Conservation (phyloP, 371 early-diverging fungal genomes). For the Mucor plumbeus region DNA sequence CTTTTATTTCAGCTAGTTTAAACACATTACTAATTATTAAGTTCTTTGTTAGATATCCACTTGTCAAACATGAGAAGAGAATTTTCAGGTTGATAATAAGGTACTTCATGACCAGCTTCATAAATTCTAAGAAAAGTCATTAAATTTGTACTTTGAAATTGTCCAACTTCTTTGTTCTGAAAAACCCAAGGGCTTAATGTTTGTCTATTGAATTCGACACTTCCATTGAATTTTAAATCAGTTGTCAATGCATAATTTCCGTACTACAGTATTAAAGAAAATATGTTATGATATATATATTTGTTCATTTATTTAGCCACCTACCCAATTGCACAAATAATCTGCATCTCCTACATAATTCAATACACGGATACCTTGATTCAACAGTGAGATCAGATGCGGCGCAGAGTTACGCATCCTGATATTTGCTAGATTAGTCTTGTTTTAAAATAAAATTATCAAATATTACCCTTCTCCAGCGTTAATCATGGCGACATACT, state of each 20-base stretch:
- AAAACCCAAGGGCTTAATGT: constrained; percentile 40
- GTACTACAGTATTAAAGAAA: constrained; percentile 4
- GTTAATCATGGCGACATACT: constrained; percentile 15
- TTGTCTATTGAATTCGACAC: constrained; percentile 54
- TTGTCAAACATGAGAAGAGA: constrained; percentile 65
- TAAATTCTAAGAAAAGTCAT: constrained; percentile 87
- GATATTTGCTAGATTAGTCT: background rate
- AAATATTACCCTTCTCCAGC: constrained; percentile 16
- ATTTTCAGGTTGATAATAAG: constrained; percentile 61
- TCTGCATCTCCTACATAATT: constrained; percentile 92
- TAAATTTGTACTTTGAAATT: constrained; percentile 46
- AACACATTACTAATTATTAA: background rate
- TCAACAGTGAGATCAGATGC: constrained; percentile 59
- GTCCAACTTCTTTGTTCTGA: constrained; percentile 67
- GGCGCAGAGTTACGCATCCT: constrained; percentile 15
- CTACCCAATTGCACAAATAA: constrained; percentile 90
- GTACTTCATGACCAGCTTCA: constrained; percentile 92
- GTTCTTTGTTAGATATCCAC: constrained; percentile 43
- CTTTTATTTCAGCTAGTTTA: background rate
- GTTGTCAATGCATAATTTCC: constrained; percentile 90
- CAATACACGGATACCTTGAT: constrained; percentile 74
- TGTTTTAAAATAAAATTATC: background rate
- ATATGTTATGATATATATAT: background rate
- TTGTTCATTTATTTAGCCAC: background rate
- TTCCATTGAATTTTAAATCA: constrained; percentile 84